Percentiles rank a stretch among this genome's conserved stretches.
These are phyloP conservation scores for Nemania diffusa DNA, from an alignment of 2,329 filamentous ascomycete species.

Conservation along the genomic window DNA sequence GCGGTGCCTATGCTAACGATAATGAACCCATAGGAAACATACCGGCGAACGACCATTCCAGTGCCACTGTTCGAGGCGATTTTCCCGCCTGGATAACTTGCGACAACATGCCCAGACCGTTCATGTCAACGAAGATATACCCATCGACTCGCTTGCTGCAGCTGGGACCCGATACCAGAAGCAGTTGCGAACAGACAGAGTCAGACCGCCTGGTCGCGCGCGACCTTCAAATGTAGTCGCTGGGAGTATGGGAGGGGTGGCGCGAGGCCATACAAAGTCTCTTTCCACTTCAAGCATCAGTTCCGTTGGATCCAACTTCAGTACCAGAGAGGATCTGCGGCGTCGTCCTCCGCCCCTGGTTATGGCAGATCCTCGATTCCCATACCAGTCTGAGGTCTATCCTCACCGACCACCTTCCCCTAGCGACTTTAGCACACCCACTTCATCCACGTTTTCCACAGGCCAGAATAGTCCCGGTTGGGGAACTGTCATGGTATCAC, in stretches of 20 bases:
- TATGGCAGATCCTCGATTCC: conserved; percentile 79
- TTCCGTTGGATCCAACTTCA: conserved; percentile 75
- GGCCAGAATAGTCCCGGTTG: conserved; percentile 82
- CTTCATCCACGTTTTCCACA: conserved; percentile 82
- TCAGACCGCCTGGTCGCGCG: conserved; percentile 78
- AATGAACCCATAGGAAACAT: conserved; percentile 76
- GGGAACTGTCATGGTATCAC: conserved; percentile 75
- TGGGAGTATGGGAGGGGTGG: conserved; percentile 76
- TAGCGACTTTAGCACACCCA: conserved; percentile 82
- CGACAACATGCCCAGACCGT: conserved; percentile 98
- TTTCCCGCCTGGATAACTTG: conserved; percentile 93
- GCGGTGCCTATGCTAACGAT: conserved; percentile 37
- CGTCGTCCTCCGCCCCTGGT: conserved; percentile 83
- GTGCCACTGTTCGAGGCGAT: conserved; percentile 92
- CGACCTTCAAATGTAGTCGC: conserved; percentile 80
- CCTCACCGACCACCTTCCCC: conserved; percentile 75
- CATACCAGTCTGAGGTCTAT: conserved; percentile 70
- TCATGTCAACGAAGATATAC: conserved; percentile 97
- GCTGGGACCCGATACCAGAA: conserved; percentile 92
- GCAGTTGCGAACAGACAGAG: conserved; percentile 88
- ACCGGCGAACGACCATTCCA: conserved; percentile 97
- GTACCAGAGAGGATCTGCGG: conserved; percentile 72
- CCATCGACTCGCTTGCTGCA: conserved; percentile 89
- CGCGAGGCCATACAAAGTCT: conserved; percentile 84
- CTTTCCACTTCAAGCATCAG: conserved; percentile 87